Base-by-base conservation (phyloP, 2,329 filamentous ascomycete genomes). In the Fusarium sp. region DNA sequence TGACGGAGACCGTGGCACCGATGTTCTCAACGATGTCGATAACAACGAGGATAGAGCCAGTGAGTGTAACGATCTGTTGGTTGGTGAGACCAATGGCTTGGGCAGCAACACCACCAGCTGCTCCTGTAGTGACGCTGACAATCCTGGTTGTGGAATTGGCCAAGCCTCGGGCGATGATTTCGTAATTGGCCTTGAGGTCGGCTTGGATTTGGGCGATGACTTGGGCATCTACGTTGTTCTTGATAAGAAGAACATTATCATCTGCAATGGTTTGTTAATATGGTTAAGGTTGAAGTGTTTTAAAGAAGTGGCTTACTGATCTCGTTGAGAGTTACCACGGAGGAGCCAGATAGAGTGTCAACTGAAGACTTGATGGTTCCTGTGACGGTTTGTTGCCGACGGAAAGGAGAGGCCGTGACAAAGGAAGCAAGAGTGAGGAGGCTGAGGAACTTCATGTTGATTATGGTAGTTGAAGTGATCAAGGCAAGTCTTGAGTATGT, bases 371-470 rank as follows among this genome's bases (percentile, higher is more conserved):
- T 16, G 38, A 74, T 54, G 16, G 46, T 50, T 53, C 72, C 60
- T 32, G 47, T 32, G 15, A 65, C 46, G 3, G 71, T 67, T 40
- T 65, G 57, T 15, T 74, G 68, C 23, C 69, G 60, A 2, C 57
- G 40, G 25, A 61, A 32, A 18, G 72, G 72, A 9, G 59, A 46
- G 7, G 72, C 72, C 44, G 62, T 30, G 44, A 54, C 72, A 12
- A 74, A 56, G 11, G 72, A 72, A 15, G 42, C 68, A 28, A 69
- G 52, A 30, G 60, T 56, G 25, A 74, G 18, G 8, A 74, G 38
- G n/a, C 32, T 61, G 11, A 74, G 50, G 28, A 74, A 72, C 68
- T 72, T 74, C 72, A 74, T 74, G 13, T 43, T 69, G 38, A 32
- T 33, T 32, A 12, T 28, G 32, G 12, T 33, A 28, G 16, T 15